Conservation (phyloP, 345 rosid genomes). For the Luvunga scandens region DNA sequence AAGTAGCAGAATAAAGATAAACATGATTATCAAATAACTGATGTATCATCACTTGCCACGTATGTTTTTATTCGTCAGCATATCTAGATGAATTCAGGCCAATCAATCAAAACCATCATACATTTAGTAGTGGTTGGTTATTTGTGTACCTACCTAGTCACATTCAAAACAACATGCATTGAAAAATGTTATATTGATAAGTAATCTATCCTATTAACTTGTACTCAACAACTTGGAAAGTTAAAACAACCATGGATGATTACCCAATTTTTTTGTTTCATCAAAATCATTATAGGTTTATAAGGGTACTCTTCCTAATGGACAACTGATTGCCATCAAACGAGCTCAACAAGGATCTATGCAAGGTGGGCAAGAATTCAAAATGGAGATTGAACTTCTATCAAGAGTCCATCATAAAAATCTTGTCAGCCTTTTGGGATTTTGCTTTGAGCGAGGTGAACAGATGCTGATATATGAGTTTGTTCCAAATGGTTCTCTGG, state of each 20-base stretch:
- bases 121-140: background rate
- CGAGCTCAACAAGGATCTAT: constrained; percentile 27
- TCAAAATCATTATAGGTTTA: constrained; percentile 25
- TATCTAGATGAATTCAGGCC: background rate
- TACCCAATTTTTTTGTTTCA: background rate
- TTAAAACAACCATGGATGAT: background rate
- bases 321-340: constrained; percentile 27
- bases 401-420: constrained; percentile 88
- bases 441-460: constrained; percentile 70
- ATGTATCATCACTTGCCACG: background rate
- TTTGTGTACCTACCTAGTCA: background rate
- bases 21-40: background rate
- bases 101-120: background rate
- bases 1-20: no score
- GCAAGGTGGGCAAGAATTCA: constrained; percentile 51
- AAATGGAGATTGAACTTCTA: constrained; percentile 85
- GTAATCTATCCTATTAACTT: background rate
- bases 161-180: background rate
- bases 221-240: background rate
- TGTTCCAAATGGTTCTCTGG: constrained; percentile 61
- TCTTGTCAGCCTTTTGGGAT: constrained; percentile 67
- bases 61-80: background rate
- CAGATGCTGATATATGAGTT: constrained; percentile 76
- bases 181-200: background rate
- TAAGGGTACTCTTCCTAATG: constrained; percentile 26